Evolutionary conservation across 345 rosid genomes (phyloP), one percentile per base, ranked within the genome.

Genomic region (Eucalyptus caleyi): DNA sequence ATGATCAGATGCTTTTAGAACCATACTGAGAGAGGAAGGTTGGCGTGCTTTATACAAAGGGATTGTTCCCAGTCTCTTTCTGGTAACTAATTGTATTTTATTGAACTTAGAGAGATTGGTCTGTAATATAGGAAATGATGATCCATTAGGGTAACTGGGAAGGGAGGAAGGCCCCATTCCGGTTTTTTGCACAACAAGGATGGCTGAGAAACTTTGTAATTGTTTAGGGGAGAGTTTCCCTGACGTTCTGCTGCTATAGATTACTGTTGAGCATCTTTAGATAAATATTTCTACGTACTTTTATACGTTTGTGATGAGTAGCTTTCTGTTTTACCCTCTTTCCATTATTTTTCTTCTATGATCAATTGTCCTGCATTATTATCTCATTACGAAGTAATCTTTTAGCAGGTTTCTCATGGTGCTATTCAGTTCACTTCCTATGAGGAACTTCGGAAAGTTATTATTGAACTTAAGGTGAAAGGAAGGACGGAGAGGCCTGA

Each of bases 361-460:
- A 88, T 42, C 51, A 42, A 80, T 16, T 86, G 86, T 88, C 86
- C 87, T 67, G 81, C 32, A 56, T 77, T 11, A 77, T 77, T 40
- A 21, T 77, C 83, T 40, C 27, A 77, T 24, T 82, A 85, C 85
- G 50, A 87, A 16, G 45, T 54, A 88, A 89, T 93, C 90, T 91
- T 93, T 93, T 93, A 95, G 96, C 98, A 97, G 99, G 97, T 97
- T 94, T 97, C 98, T 90, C 99, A 97, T 91, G 99, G 97, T 88
- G 99, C 97, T 87, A 92, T 97, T 93, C 99, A 97, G 93, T 97
- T 98, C 91, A 96, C 98, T 34, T 94, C 94, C 49, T 97, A 98
- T 90, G 98, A 98, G 94, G 99, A 98, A 90, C 95, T 96, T 86
- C 98, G 97, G 24, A 97, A 94, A 92, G 51, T 93, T 91, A 49